A percentile compares a stretch with the other conserved stretches of the same genome.
These are phyloP conservation scores for Dothideomycetes sp. DNA, from an alignment of 2,329 filamentous ascomycete genomes.

Conservation along the genomic window DNA sequence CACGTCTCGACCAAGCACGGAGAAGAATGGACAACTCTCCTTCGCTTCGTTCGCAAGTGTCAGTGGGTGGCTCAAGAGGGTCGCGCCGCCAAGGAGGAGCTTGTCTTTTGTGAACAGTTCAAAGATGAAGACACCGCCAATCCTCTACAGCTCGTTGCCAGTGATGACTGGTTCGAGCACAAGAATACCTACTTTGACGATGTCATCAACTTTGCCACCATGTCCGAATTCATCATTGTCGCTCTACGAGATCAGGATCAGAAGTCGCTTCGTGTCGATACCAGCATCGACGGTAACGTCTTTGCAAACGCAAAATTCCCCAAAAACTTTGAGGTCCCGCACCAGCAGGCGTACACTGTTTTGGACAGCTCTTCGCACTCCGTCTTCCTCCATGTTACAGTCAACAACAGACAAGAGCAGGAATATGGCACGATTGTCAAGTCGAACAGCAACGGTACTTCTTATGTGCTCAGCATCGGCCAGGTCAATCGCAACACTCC, in stretches of 20 bases:
- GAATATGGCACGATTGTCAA: conserved; percentile 85
- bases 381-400: conserved; percentile 85
- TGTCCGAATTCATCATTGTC: conserved; percentile 93
- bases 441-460: conserved; percentile 96
- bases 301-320: conserved; percentile 85
- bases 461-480: conserved; percentile 73
- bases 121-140: conserved; percentile 50
- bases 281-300: conserved; percentile 71
- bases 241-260: conserved; percentile 58
- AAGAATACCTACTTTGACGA: conserved; percentile 53
- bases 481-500: conserved; percentile 68
- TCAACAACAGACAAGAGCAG: conserved; percentile 51
- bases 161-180: conserved; percentile 66
- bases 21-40: conserved; percentile 60
- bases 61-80: conserved; percentile 67
- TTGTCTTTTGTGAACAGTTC: conserved; percentile 55
- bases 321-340: conserved; percentile 65
- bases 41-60: conserved; percentile 67
- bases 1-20: conserved; percentile 73
- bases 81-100: conserved; percentile 47
- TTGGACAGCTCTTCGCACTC: conserved; percentile 91
- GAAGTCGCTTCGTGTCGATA: conserved; percentile 61
- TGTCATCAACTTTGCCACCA: conserved; percentile 79
- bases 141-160: conserved; percentile 61
- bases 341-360: conserved; percentile 80